Evolutionary conservation across 805 yeast species (phyloP), one percentile per base, ranked within the genome.

Genomic region (Starmerella kuoi): DNA sequence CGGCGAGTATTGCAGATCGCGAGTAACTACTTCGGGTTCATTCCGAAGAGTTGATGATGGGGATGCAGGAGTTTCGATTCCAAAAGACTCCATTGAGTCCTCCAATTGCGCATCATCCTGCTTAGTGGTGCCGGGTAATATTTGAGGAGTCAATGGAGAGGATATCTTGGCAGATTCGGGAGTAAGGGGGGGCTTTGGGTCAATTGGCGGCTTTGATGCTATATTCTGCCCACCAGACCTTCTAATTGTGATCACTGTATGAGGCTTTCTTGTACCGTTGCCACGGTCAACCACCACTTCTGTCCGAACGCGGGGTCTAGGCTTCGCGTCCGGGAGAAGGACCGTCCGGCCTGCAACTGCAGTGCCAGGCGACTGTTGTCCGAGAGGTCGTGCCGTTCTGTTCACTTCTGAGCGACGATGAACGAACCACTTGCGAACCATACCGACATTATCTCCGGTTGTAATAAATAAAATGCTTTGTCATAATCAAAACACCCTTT

Each of bases 61-160:
- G n/a, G 48, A 45, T 3, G 12, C 35, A 17, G 44, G 46, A 12
- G 14, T 32, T 5, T 25, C 37, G 21, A 44, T 32, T 7, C 41
- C 45, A 19, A 44, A 39, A 9, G 36, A 35, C 27, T 34, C 43
- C 20, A 28, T 22, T 4, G 33, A 21, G 17, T 38, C 41, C 31
- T 23, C 33, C 35, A 18, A 30, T 14, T 12, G 27, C 14, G 20
- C 8, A 8, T 7, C 12, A 17, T 26, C 20, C 6, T 6, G 18
- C 18, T 7, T 15, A n/a, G 14, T 26, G 8, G 26, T 6, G 6
- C 27, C 6, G 15, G 6, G 26, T 18, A 11, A 22, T 7, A 12
- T 11, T 12, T 9, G 12, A 8, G 21, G 37, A 7, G 14, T 8
- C 6, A 14, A 9, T 9, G 28, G 28, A 9, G 28, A 9, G 12